Evolutionary conservation across 1,139 yeast species (phyloP), one percentile per base, ranked within the genome.

Genomic region (Lodderomyces orthopsilosis): DNA sequence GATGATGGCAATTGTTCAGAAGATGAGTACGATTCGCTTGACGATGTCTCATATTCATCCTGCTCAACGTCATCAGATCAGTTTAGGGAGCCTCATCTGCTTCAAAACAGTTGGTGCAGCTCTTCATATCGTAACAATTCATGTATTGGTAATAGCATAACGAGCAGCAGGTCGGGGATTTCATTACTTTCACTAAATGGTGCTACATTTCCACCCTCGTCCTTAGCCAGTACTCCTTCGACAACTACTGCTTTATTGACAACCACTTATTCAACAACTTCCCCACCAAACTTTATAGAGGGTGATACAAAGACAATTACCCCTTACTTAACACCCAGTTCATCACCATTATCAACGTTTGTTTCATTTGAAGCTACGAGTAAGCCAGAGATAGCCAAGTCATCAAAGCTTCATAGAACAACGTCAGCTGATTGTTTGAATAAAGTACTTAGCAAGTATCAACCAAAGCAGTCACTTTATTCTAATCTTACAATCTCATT

Each of bases 401-500:
- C 19, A 2, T 19, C 12, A 19, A 30, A 30, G 4, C 26, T 37
- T 5, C 36, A 18, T 10, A 33, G 32, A 17, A 24, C 50, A 8
- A 14, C 41, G 2, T 49, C 52, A 12, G 41, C 47, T 4, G 45
- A 44, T 17, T 44, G 44, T 3, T 41, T 48, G 23, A 39, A 40
- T 12, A 42, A 37, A 21, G 17, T 49, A 30, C 37, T 49, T 19
- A 22, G 40, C 33, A 42, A 44, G 4, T 35, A 34, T 14, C 10
- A 19, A 26, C 12, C 24, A 12, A 45, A 43, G 24, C 40, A 36
- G 14, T 49, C 49, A 1, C 37, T 49, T n/a, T 52, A 50, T 28
- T 53, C 59, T 2, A 55, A 57, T 36, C 45, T 54, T 27, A 45
- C 58, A 2, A 43, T 47, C 7, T 56, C 60, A 8, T 38, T 55